phyloP scores from a whole-genome alignment of 768 basidiomycete species.

The Leccinum ochraceum region DNA sequence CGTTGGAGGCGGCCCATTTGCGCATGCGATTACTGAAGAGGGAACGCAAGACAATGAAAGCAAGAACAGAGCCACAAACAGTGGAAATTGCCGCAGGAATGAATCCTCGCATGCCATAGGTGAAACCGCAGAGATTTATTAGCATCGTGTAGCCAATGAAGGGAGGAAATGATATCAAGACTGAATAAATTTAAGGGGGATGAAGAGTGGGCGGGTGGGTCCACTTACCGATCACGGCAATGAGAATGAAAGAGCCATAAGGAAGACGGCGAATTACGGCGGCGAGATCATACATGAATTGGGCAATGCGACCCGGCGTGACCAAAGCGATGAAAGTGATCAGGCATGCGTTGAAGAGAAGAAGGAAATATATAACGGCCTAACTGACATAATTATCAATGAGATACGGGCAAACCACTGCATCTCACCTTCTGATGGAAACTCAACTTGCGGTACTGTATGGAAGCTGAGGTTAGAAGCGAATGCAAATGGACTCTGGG shows the following conservation, averaged over 20 bases:
- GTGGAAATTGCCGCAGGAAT: slow-evolving; percentile 62
- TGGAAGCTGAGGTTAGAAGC: slow-evolving; percentile 25
- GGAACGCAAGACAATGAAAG: slow-evolving; percentile 60
- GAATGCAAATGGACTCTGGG: slow-evolving; percentile 29
- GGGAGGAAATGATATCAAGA: slow-evolving; percentile 33
- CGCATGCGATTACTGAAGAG: slow-evolving; percentile 57
- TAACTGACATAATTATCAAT: slow-evolving; percentile 10
- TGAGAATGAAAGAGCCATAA: slow-evolving; percentile 64
- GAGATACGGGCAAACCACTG: slow-evolving; percentile 2
- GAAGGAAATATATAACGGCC: slow-evolving; percentile 59
- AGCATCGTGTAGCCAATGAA: slow-evolving; percentile 33
- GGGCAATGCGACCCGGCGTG: slow-evolving; percentile 66
- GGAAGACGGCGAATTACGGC: slow-evolving; percentile 57
- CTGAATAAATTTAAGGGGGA: slow-evolving; percentile 18
- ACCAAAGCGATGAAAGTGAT: slow-evolving; percentile 48
- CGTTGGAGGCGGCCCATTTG: slow-evolving; percentile 60
- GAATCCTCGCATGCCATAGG: slow-evolving; percentile 80
- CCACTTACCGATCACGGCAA: slow-evolving; percentile 52
- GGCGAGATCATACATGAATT: slow-evolving; percentile 69
- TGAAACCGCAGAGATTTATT: slow-evolving; percentile 74
- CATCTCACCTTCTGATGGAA: slow-evolving; percentile 53
- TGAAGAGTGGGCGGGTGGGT: slow-evolving; percentile 59
- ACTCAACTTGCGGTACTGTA: slow-evolving; percentile 52
- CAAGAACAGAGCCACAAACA: slow-evolving; percentile 60
- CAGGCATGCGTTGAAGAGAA: slow-evolving; percentile 55